Base-by-base conservation (phyloP, 2,329 filamentous ascomycete species). In the Sporothrix brasiliensis region DNA sequence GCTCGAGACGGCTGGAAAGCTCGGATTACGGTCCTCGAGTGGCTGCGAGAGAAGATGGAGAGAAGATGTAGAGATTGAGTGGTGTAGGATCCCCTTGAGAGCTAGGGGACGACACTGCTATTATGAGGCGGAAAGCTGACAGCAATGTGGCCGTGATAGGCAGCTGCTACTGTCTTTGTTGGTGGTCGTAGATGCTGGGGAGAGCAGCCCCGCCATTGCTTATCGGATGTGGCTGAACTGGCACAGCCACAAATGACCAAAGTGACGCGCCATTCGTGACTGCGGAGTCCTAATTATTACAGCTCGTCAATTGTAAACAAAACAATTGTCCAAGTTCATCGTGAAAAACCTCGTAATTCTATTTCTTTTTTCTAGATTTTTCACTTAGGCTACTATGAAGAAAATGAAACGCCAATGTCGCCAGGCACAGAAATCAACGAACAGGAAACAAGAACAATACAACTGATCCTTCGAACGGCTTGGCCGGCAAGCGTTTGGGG, bases 151-250 rank as follows among this genome's bases (percentile, higher is more conserved):
- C 52, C 27, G 52, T 52, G n/a, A 30, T 47, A 66, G 63, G 50
- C 52, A 67, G 52, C 65, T 67, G 65, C 49, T 27, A 67, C 30
- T 30, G 16, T 56, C 65, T 50, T 56, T 21, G 39, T 47, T 63
- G 58, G 39, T 27, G 34, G 58, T 63, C 24, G 39, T 47, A 21
- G 39, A 63, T 47, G 39, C 58, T 61, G 39, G 61, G 61, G 47
- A 49, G 41, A 66, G 60, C 61, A 52, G 63, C 63, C 63, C 63
- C 63, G 47, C 63, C 47, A 66, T 52, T 16, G 11, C 58, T 44
- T 63, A 63, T 52, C 63, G 21, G 52, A 10, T 52, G 63, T 66
- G 63, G 63, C 63, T 66, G 27, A 52, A 34, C 0, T 9, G 3
- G 41, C 63, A 66, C 63, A 47, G 63, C 63, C 63, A 66, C 63